These are phyloP conservation scores for Monosporozyma yasuniensis DNA, from an alignment of 805 yeast genomes.

Conservation along the genomic window DNA sequence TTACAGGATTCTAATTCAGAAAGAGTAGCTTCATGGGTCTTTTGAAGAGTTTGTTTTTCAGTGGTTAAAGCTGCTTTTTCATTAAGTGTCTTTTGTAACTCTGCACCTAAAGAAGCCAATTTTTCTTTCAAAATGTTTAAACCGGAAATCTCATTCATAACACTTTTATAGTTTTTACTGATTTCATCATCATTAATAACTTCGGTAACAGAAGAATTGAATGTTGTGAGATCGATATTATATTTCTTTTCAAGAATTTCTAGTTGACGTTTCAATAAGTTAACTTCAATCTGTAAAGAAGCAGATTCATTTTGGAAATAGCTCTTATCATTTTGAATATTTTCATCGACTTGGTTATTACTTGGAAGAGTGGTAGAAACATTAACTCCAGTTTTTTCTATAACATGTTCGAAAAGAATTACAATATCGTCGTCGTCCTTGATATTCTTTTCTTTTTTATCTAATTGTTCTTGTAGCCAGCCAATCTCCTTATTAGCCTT, in stretches of 20 bases:
- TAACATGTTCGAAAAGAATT: no score
- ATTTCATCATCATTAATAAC: background rate
- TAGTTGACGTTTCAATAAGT: background rate
- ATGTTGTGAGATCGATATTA: background rate
- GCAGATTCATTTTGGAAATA: background rate
- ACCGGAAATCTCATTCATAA: background rate
- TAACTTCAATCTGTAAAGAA: slow-evolving; percentile 3
- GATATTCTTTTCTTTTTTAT: slow-evolving; percentile 31
- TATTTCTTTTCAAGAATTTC: background rate
- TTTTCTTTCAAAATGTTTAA: slow-evolving; percentile 6
- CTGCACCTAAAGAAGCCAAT: background rate
- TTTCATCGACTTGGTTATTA: slow-evolving; percentile 35
- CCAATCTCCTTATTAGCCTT: slow-evolving; percentile 42
- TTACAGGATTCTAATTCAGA: background rate
- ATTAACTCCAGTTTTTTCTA: background rate
- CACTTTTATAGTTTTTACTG: background rate
- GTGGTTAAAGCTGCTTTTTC: background rate
- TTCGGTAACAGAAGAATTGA: background rate
- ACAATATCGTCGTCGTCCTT: slow-evolving; percentile 10
- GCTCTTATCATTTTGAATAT: slow-evolving; percentile 46
- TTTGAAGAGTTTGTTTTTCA: slow-evolving; percentile 1
- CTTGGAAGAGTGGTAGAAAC: background rate
- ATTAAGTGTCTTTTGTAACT: background rate
- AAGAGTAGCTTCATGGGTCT: background rate
- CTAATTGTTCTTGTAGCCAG: slow-evolving; percentile 53